Percentiles rank a stretch among this genome's conserved stretches.
Conservation (phyloP, 2,329 filamentous ascomycete genomes). For the Botrytis squamosa region DNA sequence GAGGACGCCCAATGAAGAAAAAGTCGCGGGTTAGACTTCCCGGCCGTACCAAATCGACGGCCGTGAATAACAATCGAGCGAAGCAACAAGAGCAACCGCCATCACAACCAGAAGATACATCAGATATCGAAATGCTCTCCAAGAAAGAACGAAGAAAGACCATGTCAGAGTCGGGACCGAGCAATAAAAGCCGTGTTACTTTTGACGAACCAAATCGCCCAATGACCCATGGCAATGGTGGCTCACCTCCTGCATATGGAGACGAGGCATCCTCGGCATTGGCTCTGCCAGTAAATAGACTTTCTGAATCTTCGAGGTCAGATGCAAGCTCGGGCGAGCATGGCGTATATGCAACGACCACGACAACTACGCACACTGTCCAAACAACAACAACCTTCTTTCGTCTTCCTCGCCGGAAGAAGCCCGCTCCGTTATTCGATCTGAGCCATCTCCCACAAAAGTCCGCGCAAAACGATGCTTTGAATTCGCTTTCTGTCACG, state of each 20-base stretch:
- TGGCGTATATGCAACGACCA: slow-evolving; percentile 55
- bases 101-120: slow-evolving; percentile 23
- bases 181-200: slow-evolving; percentile 48
- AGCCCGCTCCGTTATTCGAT: slow-evolving; percentile 76
- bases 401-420: slow-evolving; percentile 72
- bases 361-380: slow-evolving; percentile 62
- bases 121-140: slow-evolving; percentile 30
- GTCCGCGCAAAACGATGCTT: slow-evolving; percentile 46
- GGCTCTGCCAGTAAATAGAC: slow-evolving; percentile 61
- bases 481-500: slow-evolving; percentile 41
- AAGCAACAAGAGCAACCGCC: slow-evolving; percentile 24
- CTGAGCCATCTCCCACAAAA: slow-evolving; percentile 86
- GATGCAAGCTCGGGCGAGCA: slow-evolving; percentile 77
- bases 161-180: slow-evolving; percentile 39
- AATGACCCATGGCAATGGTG: slow-evolving; percentile 42
- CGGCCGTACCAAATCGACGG: slow-evolving; percentile 44
- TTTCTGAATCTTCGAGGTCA: slow-evolving; percentile 86
- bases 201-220: slow-evolving; percentile 61
- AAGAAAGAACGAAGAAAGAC: slow-evolving; percentile 47
- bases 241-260: slow-evolving; percentile 56
- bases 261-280: slow-evolving; percentile 62
- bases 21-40: slow-evolving; percentile 55
- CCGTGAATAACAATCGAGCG: slow-evolving; percentile 21
- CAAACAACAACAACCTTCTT: slow-evolving; percentile 74
- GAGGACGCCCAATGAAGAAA: slow-evolving; percentile 52